Conservation (phyloP, 495 filamentous ascomycete species). For the Talaromyces liani region DNA sequence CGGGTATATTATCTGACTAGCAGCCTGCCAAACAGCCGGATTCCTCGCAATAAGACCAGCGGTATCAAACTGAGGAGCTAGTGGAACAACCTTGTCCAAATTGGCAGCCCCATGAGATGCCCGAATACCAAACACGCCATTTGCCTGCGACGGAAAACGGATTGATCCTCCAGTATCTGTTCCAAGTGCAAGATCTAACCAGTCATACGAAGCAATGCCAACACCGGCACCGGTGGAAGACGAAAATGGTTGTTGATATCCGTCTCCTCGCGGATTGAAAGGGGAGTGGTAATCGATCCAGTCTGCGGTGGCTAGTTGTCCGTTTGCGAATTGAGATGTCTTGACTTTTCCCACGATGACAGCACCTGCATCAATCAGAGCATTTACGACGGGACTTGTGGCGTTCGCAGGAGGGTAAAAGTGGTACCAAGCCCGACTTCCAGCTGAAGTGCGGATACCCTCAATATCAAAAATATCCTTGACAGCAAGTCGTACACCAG, state of each 20-base stretch:
- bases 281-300: constrained; percentile 37
- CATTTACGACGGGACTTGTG: constrained; percentile 27
- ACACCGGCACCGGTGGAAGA: constrained; percentile 33
- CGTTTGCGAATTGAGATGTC: constrained; percentile 38
- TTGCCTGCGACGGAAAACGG: constrained; percentile 25
- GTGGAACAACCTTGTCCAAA: constrained; percentile 32
- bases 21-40: constrained; percentile 36
- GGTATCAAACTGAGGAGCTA: constrained; percentile 37
- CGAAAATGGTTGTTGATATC: constrained; percentile 32
- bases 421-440: constrained; percentile 32
- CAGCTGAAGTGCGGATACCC: constrained; percentile 32
- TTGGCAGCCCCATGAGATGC: constrained; percentile 16
- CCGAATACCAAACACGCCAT: constrained; percentile 30
- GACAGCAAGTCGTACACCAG: constrained; percentile 32
- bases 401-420: constrained; percentile 24
- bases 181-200: constrained; percentile 40
- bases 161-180: constrained; percentile 39
- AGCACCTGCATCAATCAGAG: constrained; percentile 35
- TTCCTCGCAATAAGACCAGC: constrained; percentile 42
- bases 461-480: constrained; percentile 40
- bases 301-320: constrained; percentile 27
- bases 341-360: constrained; percentile 42
- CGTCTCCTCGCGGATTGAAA: constrained; percentile 38
- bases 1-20: constrained; percentile 36
- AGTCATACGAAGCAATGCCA: constrained; percentile 30